Percentiles rank a stretch among this genome's conserved stretches.
These are phyloP conservation scores for Metschnikowia arizonensis DNA, from an alignment of 805 yeast species.

Conservation along the genomic window DNA sequence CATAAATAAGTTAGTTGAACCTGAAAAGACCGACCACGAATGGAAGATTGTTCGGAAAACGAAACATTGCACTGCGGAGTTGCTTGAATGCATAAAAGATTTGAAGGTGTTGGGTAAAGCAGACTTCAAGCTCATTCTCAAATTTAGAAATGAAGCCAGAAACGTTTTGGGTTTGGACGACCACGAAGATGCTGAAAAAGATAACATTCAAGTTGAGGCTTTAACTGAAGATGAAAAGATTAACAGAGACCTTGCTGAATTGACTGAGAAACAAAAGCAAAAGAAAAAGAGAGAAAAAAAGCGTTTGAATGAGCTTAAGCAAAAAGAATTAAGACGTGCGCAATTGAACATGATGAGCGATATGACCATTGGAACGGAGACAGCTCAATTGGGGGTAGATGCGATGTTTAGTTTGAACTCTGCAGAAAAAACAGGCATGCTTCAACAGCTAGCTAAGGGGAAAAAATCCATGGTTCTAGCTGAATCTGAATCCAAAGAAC, in stretches of 20 bases:
- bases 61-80: constrained; percentile 73
- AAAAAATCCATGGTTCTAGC: constrained; percentile 52
- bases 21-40: constrained; percentile 53
- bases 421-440: constrained; percentile 86
- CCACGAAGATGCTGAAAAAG: constrained; percentile 45
- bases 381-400: constrained; percentile 74
- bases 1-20: constrained; percentile 61
- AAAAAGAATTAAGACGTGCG: constrained; percentile 83
- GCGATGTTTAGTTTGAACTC: constrained; percentile 74
- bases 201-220: constrained; percentile 60
- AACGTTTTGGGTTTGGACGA: constrained; percentile 66
- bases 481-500: constrained; percentile 46
- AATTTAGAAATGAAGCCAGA: constrained; percentile 87
- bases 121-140: constrained; percentile 80
- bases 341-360: constrained; percentile 96
- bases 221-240: constrained; percentile 86
- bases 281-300: constrained; percentile 78
- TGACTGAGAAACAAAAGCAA: constrained; percentile 66
- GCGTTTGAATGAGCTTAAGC: constrained; percentile 74
- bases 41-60: constrained; percentile 69
- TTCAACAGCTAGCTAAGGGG: constrained; percentile 71
- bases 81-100: constrained; percentile 82
- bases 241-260: constrained; percentile 74
- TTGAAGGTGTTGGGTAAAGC: constrained; percentile 90
- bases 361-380: constrained; percentile 89